phyloP scores from a whole-genome alignment of 1,284 basidiomycete genomes.

The Apiotrichum akiyoshidainum region DNA sequence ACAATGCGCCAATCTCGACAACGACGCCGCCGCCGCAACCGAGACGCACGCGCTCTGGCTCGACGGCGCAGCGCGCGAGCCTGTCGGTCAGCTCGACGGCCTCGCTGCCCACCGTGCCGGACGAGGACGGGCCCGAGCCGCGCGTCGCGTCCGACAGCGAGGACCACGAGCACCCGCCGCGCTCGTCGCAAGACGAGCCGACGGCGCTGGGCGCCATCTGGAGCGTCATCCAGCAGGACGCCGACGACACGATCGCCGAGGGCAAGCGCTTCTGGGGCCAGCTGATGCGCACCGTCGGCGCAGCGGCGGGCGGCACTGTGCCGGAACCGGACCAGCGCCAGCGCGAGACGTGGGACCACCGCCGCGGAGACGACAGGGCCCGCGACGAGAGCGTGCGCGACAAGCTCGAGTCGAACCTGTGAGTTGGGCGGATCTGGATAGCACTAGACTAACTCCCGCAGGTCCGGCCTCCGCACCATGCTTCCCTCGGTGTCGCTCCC shows the following conservation, averaged over 20 bases:
- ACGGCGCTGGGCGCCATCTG: conserved; percentile 6
- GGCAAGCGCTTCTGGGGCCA: conserved; percentile 44
- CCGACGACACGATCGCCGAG: conserved; percentile 22
- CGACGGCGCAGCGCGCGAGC: neutral
- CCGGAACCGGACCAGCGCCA: conserved; percentile 14
- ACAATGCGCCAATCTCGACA: conserved; percentile 10
- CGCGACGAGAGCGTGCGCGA: neutral
- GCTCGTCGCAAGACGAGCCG: neutral
- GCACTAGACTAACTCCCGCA: neutral
- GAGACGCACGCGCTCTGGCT: neutral
- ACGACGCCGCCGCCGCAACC: neutral
- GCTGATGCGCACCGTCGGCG: conserved; percentile 41
- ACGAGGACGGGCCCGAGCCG: conserved; percentile 2
- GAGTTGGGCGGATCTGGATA: too few relatives aligned
- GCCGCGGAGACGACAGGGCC: neutral
- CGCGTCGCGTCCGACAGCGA: neutral
- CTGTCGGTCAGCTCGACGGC: neutral
- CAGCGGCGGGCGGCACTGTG: conserved; percentile 40
- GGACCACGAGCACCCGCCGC: neutral
- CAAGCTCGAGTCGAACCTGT: conserved; percentile 1
- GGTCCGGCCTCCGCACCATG: conserved; percentile 3
- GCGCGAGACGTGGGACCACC: neutral
- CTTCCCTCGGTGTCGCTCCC: conserved; percentile 5
- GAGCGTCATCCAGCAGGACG: conserved; percentile 11
- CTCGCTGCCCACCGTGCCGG: conserved; percentile 9